These are phyloP conservation scores for Podaxis pistillaris DNA, from an alignment of 768 basidiomycete genomes.

Conservation along the genomic window DNA sequence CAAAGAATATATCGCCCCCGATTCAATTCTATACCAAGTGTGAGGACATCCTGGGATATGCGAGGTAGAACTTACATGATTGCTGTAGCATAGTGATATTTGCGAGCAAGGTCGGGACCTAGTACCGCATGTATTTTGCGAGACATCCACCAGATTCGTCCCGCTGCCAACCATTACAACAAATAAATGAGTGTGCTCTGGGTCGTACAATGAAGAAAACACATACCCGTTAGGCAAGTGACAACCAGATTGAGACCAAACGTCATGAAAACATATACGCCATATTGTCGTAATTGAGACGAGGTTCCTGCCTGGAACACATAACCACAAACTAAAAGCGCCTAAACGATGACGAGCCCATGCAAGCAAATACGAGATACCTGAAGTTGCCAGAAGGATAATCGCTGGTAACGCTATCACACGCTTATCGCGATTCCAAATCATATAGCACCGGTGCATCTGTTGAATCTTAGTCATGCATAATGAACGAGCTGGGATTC, in stretches of 20 bases:
- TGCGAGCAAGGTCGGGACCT: neutral
- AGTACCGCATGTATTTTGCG: neutral
- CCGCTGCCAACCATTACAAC: neutral
- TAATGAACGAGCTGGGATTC: no score
- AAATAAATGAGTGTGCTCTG: neutral
- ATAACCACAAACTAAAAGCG: neutral
- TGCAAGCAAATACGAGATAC: neutral
- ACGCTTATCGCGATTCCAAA: constrained; percentile 10
- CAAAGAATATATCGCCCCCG: neutral
- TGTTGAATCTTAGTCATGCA: neutral
- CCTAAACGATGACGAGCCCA: neutral
- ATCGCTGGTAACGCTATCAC: constrained; percentile 2
- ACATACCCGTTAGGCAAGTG: constrained; percentile 32
- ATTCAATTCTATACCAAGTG: neutral
- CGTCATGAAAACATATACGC: constrained; percentile 33
- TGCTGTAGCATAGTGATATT: neutral
- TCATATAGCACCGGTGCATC: constrained; percentile 12
- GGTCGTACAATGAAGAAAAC: neutral
- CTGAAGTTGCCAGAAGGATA: constrained; percentile 4
- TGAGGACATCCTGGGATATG: neutral
- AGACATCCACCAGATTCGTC: constrained; percentile 2
- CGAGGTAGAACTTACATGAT: neutral
- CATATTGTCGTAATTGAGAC: constrained; percentile 21
- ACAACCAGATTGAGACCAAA: constrained; percentile 32
- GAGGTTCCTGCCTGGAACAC: neutral